phyloP scores from a whole-genome alignment of 176 grass and related monocot genomes.

The Lolium rigidum region DNA sequence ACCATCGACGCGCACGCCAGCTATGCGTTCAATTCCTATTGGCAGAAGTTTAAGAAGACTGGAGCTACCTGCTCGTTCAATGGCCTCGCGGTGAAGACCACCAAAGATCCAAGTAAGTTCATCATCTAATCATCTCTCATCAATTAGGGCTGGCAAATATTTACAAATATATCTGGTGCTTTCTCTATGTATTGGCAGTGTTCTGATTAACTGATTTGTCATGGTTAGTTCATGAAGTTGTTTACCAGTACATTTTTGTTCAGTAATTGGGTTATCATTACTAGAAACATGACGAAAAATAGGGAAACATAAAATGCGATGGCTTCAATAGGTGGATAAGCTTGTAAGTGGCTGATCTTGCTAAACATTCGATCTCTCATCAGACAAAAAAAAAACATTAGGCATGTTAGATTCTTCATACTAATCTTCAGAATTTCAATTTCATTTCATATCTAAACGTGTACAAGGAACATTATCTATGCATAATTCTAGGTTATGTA shows the following conservation, averaged over 20 bases:
- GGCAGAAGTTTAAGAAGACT: constrained; percentile 51
- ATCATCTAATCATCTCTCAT: neutral
- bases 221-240: neutral
- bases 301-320: neutral
- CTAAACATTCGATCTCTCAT: neutral
- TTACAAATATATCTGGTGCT: constrained; percentile 2
- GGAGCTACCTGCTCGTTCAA: constrained; percentile 70
- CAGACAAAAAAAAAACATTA: neutral
- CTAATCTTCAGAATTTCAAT: neutral
- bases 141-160: neutral
- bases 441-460: neutral
- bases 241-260: neutral
- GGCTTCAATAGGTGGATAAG: neutral
- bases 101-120: constrained; percentile 64
- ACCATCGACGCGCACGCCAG: constrained; percentile 58
- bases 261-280: too few relatives aligned
- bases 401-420: neutral
- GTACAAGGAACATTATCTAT: neutral
- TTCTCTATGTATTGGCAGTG: neutral
- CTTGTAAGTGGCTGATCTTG: neutral
- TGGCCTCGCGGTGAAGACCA: constrained; percentile 55
- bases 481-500: too few relatives aligned
- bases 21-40: constrained; percentile 77
- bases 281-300: neutral
- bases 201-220: neutral